These are phyloP conservation scores for Penicillium janthinellum DNA, from an alignment of 2,329 filamentous ascomycete species.

Conservation along the genomic window DNA sequence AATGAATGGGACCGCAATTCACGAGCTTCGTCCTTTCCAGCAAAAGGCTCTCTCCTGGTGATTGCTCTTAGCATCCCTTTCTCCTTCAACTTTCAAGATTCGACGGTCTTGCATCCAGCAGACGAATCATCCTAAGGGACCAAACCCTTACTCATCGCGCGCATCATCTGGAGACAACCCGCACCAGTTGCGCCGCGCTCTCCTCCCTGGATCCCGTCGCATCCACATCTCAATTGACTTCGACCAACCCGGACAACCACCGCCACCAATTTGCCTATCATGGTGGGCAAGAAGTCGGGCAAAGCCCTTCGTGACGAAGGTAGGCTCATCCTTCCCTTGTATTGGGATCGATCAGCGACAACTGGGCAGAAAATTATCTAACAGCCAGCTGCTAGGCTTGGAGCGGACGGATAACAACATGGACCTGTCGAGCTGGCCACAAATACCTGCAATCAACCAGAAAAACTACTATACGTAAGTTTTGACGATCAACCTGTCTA, in stretches of 20 bases:
- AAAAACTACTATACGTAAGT: slow-evolving; percentile 98
- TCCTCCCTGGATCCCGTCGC: slow-evolving; percentile 17
- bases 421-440: slow-evolving; percentile 91
- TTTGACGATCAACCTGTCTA: neutral
- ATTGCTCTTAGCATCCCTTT: neutral
- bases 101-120: neutral
- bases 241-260: slow-evolving; percentile 2
- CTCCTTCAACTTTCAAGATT: neutral
- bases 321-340: slow-evolving; percentile 24
- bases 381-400: slow-evolving; percentile 63
- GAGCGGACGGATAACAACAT: slow-evolving; percentile 98
- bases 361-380: slow-evolving; percentile 1
- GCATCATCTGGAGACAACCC: neutral
- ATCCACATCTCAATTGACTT: slow-evolving; percentile 8
- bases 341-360: neutral
- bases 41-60: neutral
- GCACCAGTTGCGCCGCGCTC: slow-evolving; percentile 15
- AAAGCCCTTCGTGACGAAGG: slow-evolving; percentile 64
- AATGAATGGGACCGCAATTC: slow-evolving; percentile 14
- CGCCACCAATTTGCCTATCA: slow-evolving; percentile 36
- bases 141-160: neutral
- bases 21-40: slow-evolving; percentile 13
- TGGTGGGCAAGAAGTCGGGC: slow-evolving; percentile 69
- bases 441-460: slow-evolving; percentile 92
- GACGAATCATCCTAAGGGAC: neutral